phyloP scores from a whole-genome alignment of 2,329 filamentous ascomycete species.

The Xylariaceae sp. region DNA sequence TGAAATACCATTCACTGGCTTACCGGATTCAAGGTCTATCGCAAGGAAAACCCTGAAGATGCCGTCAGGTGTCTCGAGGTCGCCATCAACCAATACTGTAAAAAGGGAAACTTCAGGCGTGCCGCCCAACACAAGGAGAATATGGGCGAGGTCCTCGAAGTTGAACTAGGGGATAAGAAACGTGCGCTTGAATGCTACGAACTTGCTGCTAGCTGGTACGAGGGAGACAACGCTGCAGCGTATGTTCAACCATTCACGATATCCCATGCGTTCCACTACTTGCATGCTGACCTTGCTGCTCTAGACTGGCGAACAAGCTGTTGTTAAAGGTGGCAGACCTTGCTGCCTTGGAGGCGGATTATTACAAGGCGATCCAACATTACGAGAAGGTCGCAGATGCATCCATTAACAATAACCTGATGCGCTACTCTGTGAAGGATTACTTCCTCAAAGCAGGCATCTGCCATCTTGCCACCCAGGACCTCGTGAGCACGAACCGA shows the following conservation, averaged over 20 bases:
- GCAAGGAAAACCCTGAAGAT: constrained; percentile 81
- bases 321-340: constrained; percentile 92
- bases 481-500: constrained; percentile 78
- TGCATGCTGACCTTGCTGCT: constrained; percentile 11
- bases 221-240: constrained; percentile 83
- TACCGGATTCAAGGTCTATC: constrained; percentile 82
- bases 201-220: constrained; percentile 86
- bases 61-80: constrained; percentile 80
- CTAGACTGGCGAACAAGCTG: constrained; percentile 80
- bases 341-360: constrained; percentile 80
- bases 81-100: constrained; percentile 84
- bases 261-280: neutral
- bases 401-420: constrained; percentile 86
- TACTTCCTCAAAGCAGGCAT: constrained; percentile 95
- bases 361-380: constrained; percentile 79
- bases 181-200: constrained; percentile 84
- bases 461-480: constrained; percentile 77
- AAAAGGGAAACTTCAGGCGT: constrained; percentile 87
- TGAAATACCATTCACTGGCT: neutral
- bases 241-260: constrained; percentile 51
- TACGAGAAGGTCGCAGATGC: constrained; percentile 84
- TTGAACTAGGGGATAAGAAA: constrained; percentile 78
- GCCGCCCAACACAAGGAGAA: constrained; percentile 92
- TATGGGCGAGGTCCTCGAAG: constrained; percentile 84
- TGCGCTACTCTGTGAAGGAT: constrained; percentile 94